These are phyloP conservation scores for Basidiobolus meristosporus DNA, from an alignment of 371 early-diverging fungal species.

Conservation along the genomic window DNA sequence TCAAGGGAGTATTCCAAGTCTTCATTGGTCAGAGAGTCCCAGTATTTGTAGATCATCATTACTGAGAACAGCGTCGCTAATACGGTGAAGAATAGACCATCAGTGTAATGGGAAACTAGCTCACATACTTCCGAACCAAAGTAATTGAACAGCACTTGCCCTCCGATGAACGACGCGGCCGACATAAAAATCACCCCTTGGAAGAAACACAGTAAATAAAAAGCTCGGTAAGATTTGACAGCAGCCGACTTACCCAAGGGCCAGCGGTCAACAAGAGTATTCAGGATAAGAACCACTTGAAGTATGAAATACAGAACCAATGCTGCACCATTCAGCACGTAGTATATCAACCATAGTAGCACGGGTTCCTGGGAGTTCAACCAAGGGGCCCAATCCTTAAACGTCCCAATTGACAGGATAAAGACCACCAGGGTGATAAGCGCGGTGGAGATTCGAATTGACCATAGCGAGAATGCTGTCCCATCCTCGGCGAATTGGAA, in stretches of 20 bases:
- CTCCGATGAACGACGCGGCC: slow-evolving; percentile 61
- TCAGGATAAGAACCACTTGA: slow-evolving; percentile 80
- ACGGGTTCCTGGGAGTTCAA: slow-evolving; percentile 37
- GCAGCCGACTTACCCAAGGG: slow-evolving; percentile 57
- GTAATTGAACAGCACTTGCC: slow-evolving; percentile 61
- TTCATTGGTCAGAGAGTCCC: slow-evolving; percentile 96
- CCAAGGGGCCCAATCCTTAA: slow-evolving; percentile 11
- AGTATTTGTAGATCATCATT: slow-evolving; percentile 98
- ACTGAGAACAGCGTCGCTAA: slow-evolving; percentile 82
- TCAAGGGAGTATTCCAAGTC: slow-evolving; percentile 91
- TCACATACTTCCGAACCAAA: slow-evolving; percentile 67
- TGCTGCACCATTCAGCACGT: slow-evolving; percentile 65
- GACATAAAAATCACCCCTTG: slow-evolving; percentile 69
- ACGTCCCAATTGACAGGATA: slow-evolving; percentile 71
- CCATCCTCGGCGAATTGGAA: slow-evolving; percentile 95
- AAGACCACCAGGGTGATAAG: slow-evolving; percentile 53
- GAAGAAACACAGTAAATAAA: too few species aligned
- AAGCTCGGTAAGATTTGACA: too few species aligned
- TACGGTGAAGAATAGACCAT: slow-evolving; percentile 88
- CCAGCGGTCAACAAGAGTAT: slow-evolving; percentile 90
- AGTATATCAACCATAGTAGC: slow-evolving; percentile 70
- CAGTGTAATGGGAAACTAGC: slow-evolving; percentile 80
- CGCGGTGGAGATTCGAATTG: slow-evolving; percentile 65
- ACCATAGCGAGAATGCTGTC: slow-evolving; percentile 74
- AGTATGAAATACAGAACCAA: slow-evolving; percentile 70